Base-by-base conservation (phyloP, 305 asterid genomes). In the Caryopteris hybrid region DNA sequence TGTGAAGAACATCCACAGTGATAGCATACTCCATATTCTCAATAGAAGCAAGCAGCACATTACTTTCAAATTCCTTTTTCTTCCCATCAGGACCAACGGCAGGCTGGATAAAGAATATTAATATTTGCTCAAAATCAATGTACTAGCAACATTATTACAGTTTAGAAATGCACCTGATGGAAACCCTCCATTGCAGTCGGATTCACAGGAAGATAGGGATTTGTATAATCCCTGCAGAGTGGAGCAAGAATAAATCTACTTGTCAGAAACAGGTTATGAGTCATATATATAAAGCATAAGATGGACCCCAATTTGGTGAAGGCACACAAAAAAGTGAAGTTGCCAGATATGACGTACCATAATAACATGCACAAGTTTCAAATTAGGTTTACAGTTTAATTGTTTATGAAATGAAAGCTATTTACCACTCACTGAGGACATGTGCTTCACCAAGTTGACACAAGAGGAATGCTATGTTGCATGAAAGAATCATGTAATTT, bases 1-100 rank as follows among this genome's bases (percentile, higher is more conserved):
- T 80, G 82, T 85, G 83, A 81, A 90, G 83, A 69, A 86, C 80
- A 66, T 90, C 96, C 64, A 90, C 84, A 2, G 92, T 86, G 58
- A 90, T 82, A 14, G 92, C 95, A 82, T 86, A 90, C 72, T 86
- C 95, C 96, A 88, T 88, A 66, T 90, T 90, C 76, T 90, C 96
- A 69, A 90, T 74, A 45, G 90, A 80, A 61, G 89, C 96, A 77
- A 90, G 93, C 69, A 88, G 92, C 69, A 90, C 95, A 34, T 86
- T 90, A 73, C 95, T 88, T 85, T 83, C 89, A 9, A 82, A 71
- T 74, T 86, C 97, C 60, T 51, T 79, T 76, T 72, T 85, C 87
- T 79, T 81, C 63, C 95, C 97, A 83, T 91, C 94, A 36, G 87
- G 87, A 71, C 96, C 97, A 69, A 91, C 84, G 78, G 78, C 82